Evolutionary conservation across 306 rosid genomes (phyloP).

Genomic region (Sicyos edulis): DNA sequence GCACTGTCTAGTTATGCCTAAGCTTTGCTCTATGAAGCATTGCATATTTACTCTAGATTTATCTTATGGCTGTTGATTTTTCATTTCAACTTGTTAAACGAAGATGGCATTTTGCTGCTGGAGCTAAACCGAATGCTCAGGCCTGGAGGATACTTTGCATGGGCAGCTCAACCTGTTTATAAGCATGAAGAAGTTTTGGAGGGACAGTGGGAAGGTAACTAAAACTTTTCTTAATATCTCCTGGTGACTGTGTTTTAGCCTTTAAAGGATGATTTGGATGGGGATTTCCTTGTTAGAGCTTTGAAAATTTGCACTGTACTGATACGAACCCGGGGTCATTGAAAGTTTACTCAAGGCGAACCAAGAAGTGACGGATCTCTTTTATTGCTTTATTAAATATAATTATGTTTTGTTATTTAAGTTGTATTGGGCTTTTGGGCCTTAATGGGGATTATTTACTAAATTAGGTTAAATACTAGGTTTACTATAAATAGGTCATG

Average conservation of each 20-base stretch:
- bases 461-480: too few species aligned
- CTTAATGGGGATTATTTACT: too few species aligned
- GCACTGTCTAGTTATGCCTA: neutral
- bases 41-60: neutral
- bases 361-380: too few species aligned
- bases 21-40: neutral
- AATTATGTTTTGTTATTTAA: too few species aligned
- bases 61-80: neutral
- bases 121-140: constrained; percentile 83
- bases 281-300: neutral
- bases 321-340: too few species aligned
- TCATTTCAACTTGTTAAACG: constrained; percentile 30
- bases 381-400: too few species aligned
- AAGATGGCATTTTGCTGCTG: constrained; percentile 84
- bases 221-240: neutral
- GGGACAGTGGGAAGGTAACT: constrained; percentile 81
- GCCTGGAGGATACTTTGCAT: constrained; percentile 80
- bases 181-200: constrained; percentile 61
- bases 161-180: constrained; percentile 92
- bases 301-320: neutral
- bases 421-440: too few species aligned
- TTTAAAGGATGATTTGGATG: neutral
- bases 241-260: neutral
- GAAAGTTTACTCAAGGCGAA: too few species aligned
- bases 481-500: too few species aligned